These are phyloP conservation scores for Cinchona pubescens DNA, from an alignment of 257 asterid genomes.

Conservation along the genomic window DNA sequence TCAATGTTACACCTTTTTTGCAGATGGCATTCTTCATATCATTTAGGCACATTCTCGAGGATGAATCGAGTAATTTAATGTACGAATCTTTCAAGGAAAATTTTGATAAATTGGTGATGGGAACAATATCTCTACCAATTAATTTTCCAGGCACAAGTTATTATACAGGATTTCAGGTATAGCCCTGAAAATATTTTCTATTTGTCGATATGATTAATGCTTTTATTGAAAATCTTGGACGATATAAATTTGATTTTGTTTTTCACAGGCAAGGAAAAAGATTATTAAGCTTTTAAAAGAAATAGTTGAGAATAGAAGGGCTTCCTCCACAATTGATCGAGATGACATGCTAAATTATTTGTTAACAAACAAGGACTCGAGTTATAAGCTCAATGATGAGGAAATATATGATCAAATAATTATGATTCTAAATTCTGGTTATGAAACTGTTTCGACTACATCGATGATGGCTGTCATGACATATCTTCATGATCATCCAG, in stretches of 20 bases:
- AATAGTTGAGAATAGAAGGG: conserved; percentile 59
- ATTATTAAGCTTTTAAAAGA: conserved; percentile 51
- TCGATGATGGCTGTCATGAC: conserved; percentile 97
- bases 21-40: conserved; percentile 27
- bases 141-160: conserved; percentile 25
- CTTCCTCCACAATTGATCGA: conserved; percentile 29
- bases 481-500: conserved; percentile 87
- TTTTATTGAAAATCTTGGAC: neutral
- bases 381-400: conserved; percentile 62
- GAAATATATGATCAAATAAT: conserved; percentile 80
- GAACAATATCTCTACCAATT: conserved; percentile 29
- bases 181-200: neutral
- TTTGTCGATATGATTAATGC: neutral
- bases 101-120: conserved; percentile 18
- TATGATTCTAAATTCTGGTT: conserved; percentile 78
- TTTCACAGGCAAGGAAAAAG: conserved; percentile 70
- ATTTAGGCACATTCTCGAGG: conserved; percentile 15
- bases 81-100: conserved; percentile 8
- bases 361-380: conserved; percentile 40
- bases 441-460: conserved; percentile 84
- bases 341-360: conserved; percentile 69
- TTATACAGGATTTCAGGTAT: conserved; percentile 21
- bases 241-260: neutral
- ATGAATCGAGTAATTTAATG: conserved; percentile 11
- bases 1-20: neutral